phyloP scores from a whole-genome alignment of 805 yeast species.

The Saturnispora dispora region DNA sequence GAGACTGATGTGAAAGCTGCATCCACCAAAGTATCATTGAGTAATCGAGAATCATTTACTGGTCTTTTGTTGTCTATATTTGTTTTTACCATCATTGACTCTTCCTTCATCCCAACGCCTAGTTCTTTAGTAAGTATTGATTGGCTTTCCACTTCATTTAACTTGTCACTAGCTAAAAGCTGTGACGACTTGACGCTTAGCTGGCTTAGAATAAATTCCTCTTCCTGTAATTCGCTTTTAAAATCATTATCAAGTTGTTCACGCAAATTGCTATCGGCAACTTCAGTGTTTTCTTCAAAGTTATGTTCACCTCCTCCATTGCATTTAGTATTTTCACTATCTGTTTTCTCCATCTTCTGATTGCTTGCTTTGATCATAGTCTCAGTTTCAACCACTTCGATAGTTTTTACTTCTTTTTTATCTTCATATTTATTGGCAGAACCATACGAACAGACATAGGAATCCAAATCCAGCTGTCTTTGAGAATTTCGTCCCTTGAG shows the following conservation, averaged over 20 bases:
- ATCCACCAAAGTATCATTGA: background rate
- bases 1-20: background rate
- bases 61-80: background rate
- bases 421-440: constrained; percentile 5
- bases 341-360: background rate
- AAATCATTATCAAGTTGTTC: constrained; percentile 6
- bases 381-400: background rate
- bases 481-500: constrained; percentile 2
- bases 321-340: background rate
- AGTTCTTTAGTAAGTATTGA: background rate
- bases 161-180: background rate
- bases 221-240: constrained; percentile 5
- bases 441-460: constrained; percentile 3
- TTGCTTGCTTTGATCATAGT: constrained; percentile 1
- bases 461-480: constrained; percentile 8
- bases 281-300: constrained; percentile 1
- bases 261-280: background rate
- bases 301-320: constrained; percentile 5
- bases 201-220: background rate
- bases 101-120: background rate
- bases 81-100: background rate
- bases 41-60: background rate
- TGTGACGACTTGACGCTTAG: background rate
- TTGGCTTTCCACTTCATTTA: background rate
- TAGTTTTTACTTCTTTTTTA: constrained; percentile 6